Conservation (phyloP, 176 grass and related monocot species). For the Leersia perrieri region DNA sequence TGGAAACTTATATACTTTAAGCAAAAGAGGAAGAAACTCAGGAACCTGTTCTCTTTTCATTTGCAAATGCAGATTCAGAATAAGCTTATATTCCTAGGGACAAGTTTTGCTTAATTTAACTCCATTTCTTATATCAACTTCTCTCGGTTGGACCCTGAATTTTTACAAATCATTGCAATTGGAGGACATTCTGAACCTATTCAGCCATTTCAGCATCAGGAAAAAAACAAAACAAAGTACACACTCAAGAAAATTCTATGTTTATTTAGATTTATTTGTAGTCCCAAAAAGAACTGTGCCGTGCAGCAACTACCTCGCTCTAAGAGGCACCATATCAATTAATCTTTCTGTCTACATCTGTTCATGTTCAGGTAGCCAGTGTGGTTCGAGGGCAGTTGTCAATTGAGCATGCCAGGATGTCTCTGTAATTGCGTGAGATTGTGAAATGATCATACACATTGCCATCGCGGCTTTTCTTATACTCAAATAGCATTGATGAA, state of each 20-base stretch:
- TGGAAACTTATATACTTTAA: not conserved
- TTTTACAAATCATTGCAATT: not conserved
- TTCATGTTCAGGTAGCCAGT: slow-evolving; percentile 39
- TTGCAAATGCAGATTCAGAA: not conserved
- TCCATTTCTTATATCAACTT: not conserved
- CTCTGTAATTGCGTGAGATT: slow-evolving; percentile 63
- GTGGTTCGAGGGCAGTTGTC: slow-evolving; percentile 55
- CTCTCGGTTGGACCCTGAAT: not conserved
- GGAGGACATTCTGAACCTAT: not conserved
- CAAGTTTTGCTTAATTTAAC: not conserved
- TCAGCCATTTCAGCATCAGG: not conserved
- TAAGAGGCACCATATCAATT: not conserved
- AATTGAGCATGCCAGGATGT: slow-evolving; percentile 48
- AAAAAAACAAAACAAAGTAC: not conserved
- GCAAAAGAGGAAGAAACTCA: not conserved
- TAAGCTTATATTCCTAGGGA: not conserved
- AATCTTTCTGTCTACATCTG: not conserved
- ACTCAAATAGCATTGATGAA: slow-evolving; percentile 66
- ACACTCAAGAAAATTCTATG: not conserved
- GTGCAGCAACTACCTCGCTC: slow-evolving; percentile 14
- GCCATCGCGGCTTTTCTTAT: slow-evolving; percentile 80
- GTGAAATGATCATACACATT: slow-evolving; percentile 70
- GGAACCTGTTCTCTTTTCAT: not conserved
- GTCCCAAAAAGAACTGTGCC: not conserved
- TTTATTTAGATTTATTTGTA: slow-evolving; percentile 25